phyloP scores from a whole-genome alignment of 345 rosid genomes.

The Salix caprea region DNA sequence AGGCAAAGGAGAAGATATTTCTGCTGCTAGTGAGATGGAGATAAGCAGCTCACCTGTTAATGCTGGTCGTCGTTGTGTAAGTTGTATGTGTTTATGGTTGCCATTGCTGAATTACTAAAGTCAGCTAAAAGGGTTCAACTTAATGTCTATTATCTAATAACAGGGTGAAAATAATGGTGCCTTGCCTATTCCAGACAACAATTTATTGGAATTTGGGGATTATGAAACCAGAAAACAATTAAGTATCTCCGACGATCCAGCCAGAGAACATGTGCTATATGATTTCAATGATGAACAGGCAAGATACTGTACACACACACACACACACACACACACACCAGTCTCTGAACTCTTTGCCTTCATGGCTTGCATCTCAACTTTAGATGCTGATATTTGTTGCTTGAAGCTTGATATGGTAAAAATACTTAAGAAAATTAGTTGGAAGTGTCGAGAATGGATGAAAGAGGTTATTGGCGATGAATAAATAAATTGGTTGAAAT shows the following conservation, averaged over 20 bases:
- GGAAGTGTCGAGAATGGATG: neutral
- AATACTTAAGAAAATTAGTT: neutral
- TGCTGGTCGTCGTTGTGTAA: conserved; percentile 93
- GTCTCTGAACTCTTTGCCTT: neutral
- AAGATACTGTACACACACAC: neutral
- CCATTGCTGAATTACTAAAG: conserved; percentile 34
- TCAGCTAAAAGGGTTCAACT: conserved; percentile 39
- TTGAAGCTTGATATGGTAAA: neutral
- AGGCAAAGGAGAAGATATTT: conserved; percentile 40
- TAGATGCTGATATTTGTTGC: neutral
- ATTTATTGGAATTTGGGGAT: conserved; percentile 31
- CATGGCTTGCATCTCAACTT: neutral
- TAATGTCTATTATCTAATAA: conserved; percentile 40
- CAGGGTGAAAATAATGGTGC: conserved; percentile 61
- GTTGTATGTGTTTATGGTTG: conserved; percentile 98
- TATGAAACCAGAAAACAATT: conserved; percentile 23
- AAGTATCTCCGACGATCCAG: conserved; percentile 27
- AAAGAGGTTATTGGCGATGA: neutral
- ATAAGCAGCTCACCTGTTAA: conserved; percentile 37
- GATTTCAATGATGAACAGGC: conserved; percentile 85
- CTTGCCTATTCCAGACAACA: conserved; percentile 38
- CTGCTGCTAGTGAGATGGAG: conserved; percentile 37
- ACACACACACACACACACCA: neutral
- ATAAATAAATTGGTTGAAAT: neutral
- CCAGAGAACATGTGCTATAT: conserved; percentile 38